These are phyloP conservation scores for Yamadazyma friedrichii DNA, from an alignment of 1,139 yeast species.

Conservation along the genomic window DNA sequence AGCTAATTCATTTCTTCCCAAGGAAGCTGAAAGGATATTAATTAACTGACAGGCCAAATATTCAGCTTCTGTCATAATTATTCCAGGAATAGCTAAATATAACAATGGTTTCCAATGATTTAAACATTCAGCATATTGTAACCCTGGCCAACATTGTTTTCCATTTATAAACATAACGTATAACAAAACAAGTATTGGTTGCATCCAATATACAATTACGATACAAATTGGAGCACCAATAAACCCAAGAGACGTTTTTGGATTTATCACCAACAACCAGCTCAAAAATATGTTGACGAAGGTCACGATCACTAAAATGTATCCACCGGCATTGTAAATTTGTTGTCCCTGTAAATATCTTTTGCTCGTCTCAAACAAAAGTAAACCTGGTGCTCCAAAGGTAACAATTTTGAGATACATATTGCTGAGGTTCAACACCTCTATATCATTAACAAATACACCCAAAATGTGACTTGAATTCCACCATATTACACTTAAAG, in stretches of 20 bases:
- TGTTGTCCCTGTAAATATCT: constrained; percentile 56
- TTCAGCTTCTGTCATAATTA: constrained; percentile 60
- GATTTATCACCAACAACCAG: constrained; percentile 31
- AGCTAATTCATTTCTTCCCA: constrained; percentile 55
- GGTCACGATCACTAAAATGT: constrained; percentile 49
- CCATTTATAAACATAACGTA: constrained; percentile 43
- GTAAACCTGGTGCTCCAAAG: constrained; percentile 61
- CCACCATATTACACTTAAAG: constrained; percentile 51
- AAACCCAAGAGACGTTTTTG: constrained; percentile 29
- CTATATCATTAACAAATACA: constrained; percentile 42
- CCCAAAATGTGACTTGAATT: constrained; percentile 40
- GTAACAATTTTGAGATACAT: constrained; percentile 49
- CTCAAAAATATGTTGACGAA: constrained; percentile 55
- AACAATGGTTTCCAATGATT: constrained; percentile 48
- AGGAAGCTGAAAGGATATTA: constrained; percentile 53
- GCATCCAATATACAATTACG: constrained; percentile 56
- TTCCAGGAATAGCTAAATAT: constrained; percentile 54
- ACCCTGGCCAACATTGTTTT: constrained; percentile 43
- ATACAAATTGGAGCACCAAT: constrained; percentile 62
- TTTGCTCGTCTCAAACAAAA: constrained; percentile 53
- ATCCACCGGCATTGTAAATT: constrained; percentile 51
- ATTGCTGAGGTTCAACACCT: constrained; percentile 51
- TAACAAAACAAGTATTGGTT: constrained; percentile 48
- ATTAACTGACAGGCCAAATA: constrained; percentile 57
- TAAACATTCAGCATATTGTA: constrained; percentile 31